Evolutionary conservation across 1,284 basidiomycete species (phyloP).

Genomic region (Irpex sp.): DNA sequence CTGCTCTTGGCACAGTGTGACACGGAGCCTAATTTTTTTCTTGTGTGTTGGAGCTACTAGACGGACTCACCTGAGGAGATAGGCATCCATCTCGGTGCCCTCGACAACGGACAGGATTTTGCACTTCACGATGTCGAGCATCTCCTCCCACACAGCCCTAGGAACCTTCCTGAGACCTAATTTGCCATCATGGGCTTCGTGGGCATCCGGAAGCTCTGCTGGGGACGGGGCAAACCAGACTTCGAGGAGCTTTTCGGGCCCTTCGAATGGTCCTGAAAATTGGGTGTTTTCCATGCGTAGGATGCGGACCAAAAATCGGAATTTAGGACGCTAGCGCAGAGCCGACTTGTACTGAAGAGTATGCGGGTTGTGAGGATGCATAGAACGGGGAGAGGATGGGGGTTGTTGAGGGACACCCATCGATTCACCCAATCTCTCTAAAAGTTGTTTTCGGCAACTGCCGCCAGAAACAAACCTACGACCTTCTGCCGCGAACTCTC

Average conservation of each 20-base stretch:
- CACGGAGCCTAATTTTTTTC: neutral
- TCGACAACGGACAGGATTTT: constrained; percentile 91
- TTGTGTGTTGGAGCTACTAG: neutral
- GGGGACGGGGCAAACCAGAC: constrained; percentile 93
- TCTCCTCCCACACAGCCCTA: constrained; percentile 87
- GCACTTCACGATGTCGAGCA: constrained; percentile 97
- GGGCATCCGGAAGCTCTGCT: constrained; percentile 49
- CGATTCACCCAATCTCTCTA: constrained; percentile 7
- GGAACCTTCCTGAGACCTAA: constrained; percentile 79
- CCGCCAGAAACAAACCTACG: neutral
- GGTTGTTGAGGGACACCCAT: constrained; percentile 11
- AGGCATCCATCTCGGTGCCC: constrained; percentile 90
- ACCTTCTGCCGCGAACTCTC: neutral
- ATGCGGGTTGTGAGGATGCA: constrained; percentile 50
- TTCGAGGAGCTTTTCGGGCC: constrained; percentile 96
- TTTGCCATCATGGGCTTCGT: constrained; percentile 35
- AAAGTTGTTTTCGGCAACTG: neutral
- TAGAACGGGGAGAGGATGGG: constrained; percentile 37
- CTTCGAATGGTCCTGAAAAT: constrained; percentile 65
- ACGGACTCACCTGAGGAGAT: constrained; percentile 81
- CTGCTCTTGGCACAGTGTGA: neutral
- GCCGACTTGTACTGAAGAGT: constrained; percentile 37
- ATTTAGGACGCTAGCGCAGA: constrained; percentile 51
- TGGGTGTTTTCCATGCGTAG: constrained; percentile 8
- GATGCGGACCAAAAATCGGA: constrained; percentile 3